These are phyloP conservation scores for Fraxinus anomala DNA, from an alignment of 257 asterid species.

Conservation along the genomic window DNA sequence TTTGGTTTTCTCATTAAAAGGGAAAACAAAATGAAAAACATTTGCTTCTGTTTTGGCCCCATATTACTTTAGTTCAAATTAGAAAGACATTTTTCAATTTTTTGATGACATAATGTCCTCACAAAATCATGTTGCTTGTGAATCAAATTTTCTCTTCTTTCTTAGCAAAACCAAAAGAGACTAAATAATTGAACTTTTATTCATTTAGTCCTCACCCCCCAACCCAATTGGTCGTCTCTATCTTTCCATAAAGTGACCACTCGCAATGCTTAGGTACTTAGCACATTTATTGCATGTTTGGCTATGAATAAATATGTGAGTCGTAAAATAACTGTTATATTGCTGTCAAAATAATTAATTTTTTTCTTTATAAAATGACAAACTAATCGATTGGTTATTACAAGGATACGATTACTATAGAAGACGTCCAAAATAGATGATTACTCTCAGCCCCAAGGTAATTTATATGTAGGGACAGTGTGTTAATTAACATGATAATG, in stretches of 20 bases:
- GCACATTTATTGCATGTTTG: too few relatives aligned
- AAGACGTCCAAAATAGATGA: not conserved
- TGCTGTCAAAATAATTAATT: not conserved
- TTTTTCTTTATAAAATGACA: not conserved
- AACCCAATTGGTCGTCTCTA: too few relatives aligned
- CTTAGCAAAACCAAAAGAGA: too few relatives aligned
- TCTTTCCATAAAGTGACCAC: too few relatives aligned
- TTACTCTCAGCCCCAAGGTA: constrained; percentile 1
- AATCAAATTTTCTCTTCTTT: not conserved
- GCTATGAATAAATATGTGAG: not conserved
- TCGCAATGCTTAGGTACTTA: too few relatives aligned
- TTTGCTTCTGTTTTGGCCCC: not conserved
- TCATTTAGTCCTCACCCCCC: too few relatives aligned
- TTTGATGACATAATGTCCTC: not conserved
- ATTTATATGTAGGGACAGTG: constrained; percentile 5
- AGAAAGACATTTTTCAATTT: not conserved
- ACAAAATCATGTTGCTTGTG: not conserved
- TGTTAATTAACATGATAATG: constrained; percentile 11
- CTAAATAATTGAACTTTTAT: too few relatives aligned
- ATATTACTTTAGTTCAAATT: not conserved
- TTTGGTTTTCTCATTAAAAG: not conserved
- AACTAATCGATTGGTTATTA: not conserved
- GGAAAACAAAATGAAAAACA: not conserved
- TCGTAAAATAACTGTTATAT: not conserved
- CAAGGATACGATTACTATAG: constrained; percentile 8